These are phyloP conservation scores for Chytriomyces sp. DNA, from an alignment of 192 early-diverging fungal species.

Conservation along the genomic window DNA sequence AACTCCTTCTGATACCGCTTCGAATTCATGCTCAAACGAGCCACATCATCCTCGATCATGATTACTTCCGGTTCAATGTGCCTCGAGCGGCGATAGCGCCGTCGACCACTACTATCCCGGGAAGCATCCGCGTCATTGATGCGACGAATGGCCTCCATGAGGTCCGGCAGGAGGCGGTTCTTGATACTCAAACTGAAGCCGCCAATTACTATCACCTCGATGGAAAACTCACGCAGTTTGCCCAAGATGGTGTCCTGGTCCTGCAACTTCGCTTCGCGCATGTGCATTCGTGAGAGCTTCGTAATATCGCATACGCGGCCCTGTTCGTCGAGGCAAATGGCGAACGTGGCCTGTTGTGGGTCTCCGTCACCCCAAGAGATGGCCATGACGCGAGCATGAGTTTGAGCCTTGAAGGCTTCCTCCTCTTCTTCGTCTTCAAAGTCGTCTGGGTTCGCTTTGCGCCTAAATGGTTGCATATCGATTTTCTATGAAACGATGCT, in stretches of 20 bases:
- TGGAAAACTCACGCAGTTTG: slow-evolving; percentile 60
- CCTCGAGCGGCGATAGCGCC: not conserved
- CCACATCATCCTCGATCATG: slow-evolving; percentile 86
- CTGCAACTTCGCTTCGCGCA: slow-evolving; percentile 37
- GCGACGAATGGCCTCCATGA: slow-evolving; percentile 48
- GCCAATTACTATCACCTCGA: slow-evolving; percentile 80
- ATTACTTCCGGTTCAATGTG: slow-evolving; percentile 45
- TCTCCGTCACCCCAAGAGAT: slow-evolving; percentile 75
- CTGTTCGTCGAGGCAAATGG: slow-evolving; percentile 74
- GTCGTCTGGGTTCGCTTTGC: no score
- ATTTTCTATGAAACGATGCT: slow-evolving; percentile 54
- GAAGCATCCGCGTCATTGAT: slow-evolving; percentile 21
- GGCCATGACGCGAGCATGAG: slow-evolving; percentile 62
- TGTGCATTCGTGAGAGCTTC: slow-evolving; percentile 54
- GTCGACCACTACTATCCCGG: not conserved
- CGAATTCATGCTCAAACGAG: slow-evolving; percentile 81
- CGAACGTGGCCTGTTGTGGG: slow-evolving; percentile 56
- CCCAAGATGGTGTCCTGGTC: slow-evolving; percentile 49
- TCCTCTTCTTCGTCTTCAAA: slow-evolving; percentile 40
- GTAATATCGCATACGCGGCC: slow-evolving; percentile 70
- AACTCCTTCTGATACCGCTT: slow-evolving; percentile 71
- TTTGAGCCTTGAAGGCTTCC: slow-evolving; percentile 39
- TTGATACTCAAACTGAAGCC: slow-evolving; percentile 78
- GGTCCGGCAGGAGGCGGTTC: slow-evolving; percentile 65
- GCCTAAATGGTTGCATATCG: slow-evolving; percentile 60